Conservation (phyloP, 495 filamentous ascomycete species). For the Annulohypoxylon maeteangense region DNA sequence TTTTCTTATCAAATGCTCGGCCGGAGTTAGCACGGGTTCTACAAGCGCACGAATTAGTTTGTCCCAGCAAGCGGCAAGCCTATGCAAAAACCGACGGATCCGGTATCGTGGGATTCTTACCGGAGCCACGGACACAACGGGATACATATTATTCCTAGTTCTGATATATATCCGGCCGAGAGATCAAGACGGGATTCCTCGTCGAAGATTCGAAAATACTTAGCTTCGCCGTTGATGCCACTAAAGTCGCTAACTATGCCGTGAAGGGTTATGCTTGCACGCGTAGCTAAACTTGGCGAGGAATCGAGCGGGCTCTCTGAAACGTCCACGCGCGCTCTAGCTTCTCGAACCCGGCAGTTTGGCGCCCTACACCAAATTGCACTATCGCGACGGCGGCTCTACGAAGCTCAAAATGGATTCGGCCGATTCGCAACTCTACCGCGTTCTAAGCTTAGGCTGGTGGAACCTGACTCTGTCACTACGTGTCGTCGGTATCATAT, state of each 20-base stretch:
- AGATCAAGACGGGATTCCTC: constrained; percentile 21
- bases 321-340: constrained; percentile 29
- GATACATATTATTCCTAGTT: constrained; percentile 24
- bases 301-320: constrained; percentile 27
- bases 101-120: constrained; percentile 19
- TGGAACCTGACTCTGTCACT: constrained; percentile 19
- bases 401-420: constrained; percentile 22
- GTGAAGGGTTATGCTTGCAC: constrained; percentile 19
- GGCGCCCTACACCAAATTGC: constrained; percentile 26
- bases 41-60: constrained; percentile 15
- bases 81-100: constrained; percentile 30
- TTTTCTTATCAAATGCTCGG: neutral
- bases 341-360: constrained; percentile 34
- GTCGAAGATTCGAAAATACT: constrained; percentile 10
- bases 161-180: constrained; percentile 18
- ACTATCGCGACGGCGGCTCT: constrained; percentile 32
- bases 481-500: constrained; percentile 21
- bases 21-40: constrained; percentile 19
- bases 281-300: constrained; percentile 20
- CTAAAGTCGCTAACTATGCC: constrained; percentile 26
- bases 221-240: constrained; percentile 13
- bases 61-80: constrained; percentile 23
- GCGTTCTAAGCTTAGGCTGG: constrained; percentile 20
- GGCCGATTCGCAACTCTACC: constrained; percentile 14
- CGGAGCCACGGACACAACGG: constrained; percentile 26